Evolutionary conservation across 805 yeast species (phyloP), one percentile per base, ranked within the genome.

Genomic region (Kluyveromyces aestuarii): DNA sequence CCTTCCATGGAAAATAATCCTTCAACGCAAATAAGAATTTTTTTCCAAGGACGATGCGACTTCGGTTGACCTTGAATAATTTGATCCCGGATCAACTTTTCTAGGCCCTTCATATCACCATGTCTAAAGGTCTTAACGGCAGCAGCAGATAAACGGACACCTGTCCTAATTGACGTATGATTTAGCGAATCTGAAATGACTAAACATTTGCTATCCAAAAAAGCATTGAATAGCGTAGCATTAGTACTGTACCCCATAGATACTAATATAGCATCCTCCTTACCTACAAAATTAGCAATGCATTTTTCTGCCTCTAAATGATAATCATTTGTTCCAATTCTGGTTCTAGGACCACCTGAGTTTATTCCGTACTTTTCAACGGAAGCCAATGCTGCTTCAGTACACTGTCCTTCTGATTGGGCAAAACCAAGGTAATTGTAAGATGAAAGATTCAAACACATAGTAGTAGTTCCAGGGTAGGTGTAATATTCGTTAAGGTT

Each of bases 221-320:
- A 70, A 2, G 95, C 79, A 27, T 88, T 73, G 63, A 93, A 91
- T 48, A 93, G 72, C 58, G 84, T 81, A 17, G 96, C 96, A 64
- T 93, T 93, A 5, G 99, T 93, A 57, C 95, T 93, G 64, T 88
- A 93, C 49, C 99, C 99, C 86, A 88, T 93, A 40, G 95, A 84
- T 56, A 88, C 85, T 27, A 93, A 69, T 61, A 89, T 71, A 4
- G 96, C 78, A 55, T 86, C 95, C 52, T 90, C 96, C 63, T 88
- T 87, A 25, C 96, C 97, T 25, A 91, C 80, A 64, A 91, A 93
- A 21, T 80, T 73, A 27, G 99, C 96, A 51, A 89, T 73, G 37
- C 82, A 75, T 50, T 64, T 67, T 69, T 93, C 99, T 49, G 96
- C 83, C 52, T 79, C 75, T 37, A 68, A 56, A 61, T 86, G 96